phyloP scores from a whole-genome alignment of 306 rosid species.

The Quercus robur region DNA sequence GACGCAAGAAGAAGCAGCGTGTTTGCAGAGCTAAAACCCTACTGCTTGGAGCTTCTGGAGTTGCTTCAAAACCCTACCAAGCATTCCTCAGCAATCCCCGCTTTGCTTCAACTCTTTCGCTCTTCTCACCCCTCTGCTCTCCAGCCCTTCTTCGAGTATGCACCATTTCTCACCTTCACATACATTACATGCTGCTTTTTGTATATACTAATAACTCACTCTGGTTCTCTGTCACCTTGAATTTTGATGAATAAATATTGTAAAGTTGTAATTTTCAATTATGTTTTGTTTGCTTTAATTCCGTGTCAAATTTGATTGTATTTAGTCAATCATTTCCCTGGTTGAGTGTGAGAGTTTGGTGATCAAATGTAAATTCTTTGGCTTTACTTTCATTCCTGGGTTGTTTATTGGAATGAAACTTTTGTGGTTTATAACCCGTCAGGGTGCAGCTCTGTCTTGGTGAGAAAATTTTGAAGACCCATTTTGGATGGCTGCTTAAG shows the following conservation, averaged over 20 bases:
- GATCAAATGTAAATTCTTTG: too few relatives aligned
- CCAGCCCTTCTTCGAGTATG: conserved; percentile 84
- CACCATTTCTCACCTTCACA: background rate
- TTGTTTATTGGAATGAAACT: background rate
- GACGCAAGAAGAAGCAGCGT: conserved; percentile 28
- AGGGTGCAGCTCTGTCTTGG: too few relatives aligned
- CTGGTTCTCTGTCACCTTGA: too few relatives aligned
- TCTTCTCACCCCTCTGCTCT: conserved; percentile 40
- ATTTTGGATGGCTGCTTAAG: background rate
- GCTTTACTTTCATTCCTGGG: background rate
- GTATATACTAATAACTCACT: background rate
- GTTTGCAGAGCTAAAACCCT: conserved; percentile 53
- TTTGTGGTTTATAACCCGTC: background rate
- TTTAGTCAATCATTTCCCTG: too few relatives aligned
- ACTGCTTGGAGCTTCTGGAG: conserved; percentile 65
- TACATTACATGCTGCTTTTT: background rate
- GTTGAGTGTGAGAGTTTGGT: too few relatives aligned
- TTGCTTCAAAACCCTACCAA: conserved; percentile 57
- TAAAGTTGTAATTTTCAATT: too few relatives aligned
- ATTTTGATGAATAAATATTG: too few relatives aligned
- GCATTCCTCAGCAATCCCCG: conserved; percentile 43
- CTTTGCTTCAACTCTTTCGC: conserved; percentile 54
- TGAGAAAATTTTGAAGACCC: background rate
- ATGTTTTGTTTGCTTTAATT: background rate
- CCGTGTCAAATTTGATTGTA: too few relatives aligned